A percentile compares a stretch with the other conserved stretches of the same genome.
Conservation (phyloP, 345 rosid species). For the Luvunga scandens region DNA sequence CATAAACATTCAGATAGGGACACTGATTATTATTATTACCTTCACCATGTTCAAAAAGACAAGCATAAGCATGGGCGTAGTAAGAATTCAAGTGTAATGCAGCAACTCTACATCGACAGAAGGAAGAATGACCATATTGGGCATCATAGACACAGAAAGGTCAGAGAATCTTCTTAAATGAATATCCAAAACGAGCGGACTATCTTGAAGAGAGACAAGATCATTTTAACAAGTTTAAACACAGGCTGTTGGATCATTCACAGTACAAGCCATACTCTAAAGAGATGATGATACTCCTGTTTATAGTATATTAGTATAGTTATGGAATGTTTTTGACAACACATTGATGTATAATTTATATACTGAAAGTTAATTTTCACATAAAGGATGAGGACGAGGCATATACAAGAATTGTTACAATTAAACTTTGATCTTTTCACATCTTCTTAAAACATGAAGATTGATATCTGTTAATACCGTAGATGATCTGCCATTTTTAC, state of each 20-base stretch:
- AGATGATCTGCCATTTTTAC: not conserved
- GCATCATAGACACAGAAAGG: conserved; percentile 30
- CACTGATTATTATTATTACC: conserved; percentile 42
- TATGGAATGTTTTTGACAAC: not conserved
- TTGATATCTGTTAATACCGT: not conserved
- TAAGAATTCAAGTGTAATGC: conserved; percentile 34
- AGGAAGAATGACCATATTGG: conserved; percentile 28
- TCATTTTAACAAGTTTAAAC: conserved; percentile 6
- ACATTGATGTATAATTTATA: not conserved
- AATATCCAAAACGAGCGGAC: conserved; percentile 12
- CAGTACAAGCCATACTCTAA: conserved; percentile 7
- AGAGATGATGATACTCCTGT: not conserved
- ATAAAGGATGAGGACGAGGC: conserved; percentile 12
- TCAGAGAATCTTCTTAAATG: conserved; percentile 15
- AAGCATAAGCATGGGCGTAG: conserved; percentile 41
- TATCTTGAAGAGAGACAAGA: not conserved
- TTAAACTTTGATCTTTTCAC: not conserved
- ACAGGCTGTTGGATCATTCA: conserved; percentile 15
- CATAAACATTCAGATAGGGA: conserved; percentile 40
- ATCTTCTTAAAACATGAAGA: not conserved
- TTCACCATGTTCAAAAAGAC: conserved; percentile 55
- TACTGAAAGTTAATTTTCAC: not conserved
- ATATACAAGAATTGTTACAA: conserved; percentile 11
- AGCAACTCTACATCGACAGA: conserved; percentile 28
- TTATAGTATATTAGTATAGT: not conserved